Percentiles rank a stretch among this genome's conserved stretches.
Conservation (phyloP, 2,329 filamentous ascomycete species). For the Aureobasidium lini region DNA sequence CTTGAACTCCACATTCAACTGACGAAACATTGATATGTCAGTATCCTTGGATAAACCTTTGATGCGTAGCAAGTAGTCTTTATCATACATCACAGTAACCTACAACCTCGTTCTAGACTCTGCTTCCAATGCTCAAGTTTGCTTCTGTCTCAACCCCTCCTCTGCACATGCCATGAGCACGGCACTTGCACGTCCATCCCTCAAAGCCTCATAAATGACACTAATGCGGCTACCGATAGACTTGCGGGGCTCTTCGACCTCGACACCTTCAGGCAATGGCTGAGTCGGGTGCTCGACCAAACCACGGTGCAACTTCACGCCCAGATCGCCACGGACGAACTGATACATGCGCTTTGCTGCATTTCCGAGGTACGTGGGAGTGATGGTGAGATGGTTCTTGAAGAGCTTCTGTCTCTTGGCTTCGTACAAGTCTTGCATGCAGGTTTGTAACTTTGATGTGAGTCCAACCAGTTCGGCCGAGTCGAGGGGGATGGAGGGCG, state of each 20-base stretch:
- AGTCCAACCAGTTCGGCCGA: not conserved
- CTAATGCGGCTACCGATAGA: conserved; percentile 19
- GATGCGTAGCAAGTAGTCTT: too few relatives aligned
- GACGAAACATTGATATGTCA: too few relatives aligned
- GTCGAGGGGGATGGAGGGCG: not conserved
- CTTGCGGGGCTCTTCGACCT: conserved; percentile 14
- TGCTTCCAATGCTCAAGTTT: not conserved
- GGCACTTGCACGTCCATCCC: conserved; percentile 18
- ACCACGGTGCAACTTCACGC: conserved; percentile 19
- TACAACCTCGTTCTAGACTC: too few relatives aligned
- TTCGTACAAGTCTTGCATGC: not conserved
- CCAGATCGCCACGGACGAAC: conserved; percentile 19
- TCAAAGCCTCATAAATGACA: conserved; percentile 22
- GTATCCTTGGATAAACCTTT: too few relatives aligned
- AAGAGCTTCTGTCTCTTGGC: not conserved
- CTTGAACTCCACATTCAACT: too few relatives aligned
- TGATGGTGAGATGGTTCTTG: not conserved
- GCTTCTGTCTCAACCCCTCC: not conserved
- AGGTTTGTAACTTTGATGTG: not conserved
- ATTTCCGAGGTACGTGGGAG: conserved; percentile 15
- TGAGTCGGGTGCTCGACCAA: conserved; percentile 21
- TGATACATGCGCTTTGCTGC: conserved; percentile 19
- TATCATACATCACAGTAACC: too few relatives aligned
- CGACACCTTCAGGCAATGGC: not conserved
- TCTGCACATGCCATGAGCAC: conserved; percentile 14